Evolutionary conservation across 805 yeast species (phyloP), one percentile per base, ranked within the genome.

Genomic region (Candida easanensis): DNA sequence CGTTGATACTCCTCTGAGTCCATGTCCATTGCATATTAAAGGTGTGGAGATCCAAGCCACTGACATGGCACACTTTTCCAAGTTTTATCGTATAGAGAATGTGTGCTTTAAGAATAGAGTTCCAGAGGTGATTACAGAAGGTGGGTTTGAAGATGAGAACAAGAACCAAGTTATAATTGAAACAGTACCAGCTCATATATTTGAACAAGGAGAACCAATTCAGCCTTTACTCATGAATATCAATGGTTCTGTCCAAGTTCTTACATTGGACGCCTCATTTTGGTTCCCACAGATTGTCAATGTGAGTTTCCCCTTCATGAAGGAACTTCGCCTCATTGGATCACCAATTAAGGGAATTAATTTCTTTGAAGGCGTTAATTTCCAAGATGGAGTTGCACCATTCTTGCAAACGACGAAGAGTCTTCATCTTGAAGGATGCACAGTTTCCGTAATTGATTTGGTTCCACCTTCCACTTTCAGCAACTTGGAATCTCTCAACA

Each of bases 261-360:
- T 33, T 11, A n/a, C 23, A 3, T 11, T 33, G 17, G 23, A 33
- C 21, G 36, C 36, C 8, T n/a, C 15, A 5, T 21, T 33, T 13
- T 33, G 36, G 36, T 33, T 33, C 27, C 36, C 36, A n/a, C 16
- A 21, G 18, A 13, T 33, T 14, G 18, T 33, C 26, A 20, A 33
- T 17, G 4, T 33, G 4, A 21, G 27, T 7, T 9, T 33, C 13
- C 23, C 26, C 10, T 13, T 9, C 4, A 14, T 33, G 27, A 33
- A 4, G n/a, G 36, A 33, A 17, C 27, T 33, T 6, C 33, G 25
- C 14, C 22, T 18, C 11, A 11, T 18, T 15, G 39, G 36, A 6
- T 8, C 33, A 5, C 18, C 33, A 16, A 30, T 30, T 13, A 30
- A 30, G 18, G 33, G 33, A 9, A 30, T 30, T 30, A 19, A 16